Percentiles rank a stretch among this genome's conserved stretches.
Evolutionary conservation across 2,329 filamentous ascomycete genomes (phyloP).

Genomic region (Graphilbum ipis-grandicollis): DNA sequence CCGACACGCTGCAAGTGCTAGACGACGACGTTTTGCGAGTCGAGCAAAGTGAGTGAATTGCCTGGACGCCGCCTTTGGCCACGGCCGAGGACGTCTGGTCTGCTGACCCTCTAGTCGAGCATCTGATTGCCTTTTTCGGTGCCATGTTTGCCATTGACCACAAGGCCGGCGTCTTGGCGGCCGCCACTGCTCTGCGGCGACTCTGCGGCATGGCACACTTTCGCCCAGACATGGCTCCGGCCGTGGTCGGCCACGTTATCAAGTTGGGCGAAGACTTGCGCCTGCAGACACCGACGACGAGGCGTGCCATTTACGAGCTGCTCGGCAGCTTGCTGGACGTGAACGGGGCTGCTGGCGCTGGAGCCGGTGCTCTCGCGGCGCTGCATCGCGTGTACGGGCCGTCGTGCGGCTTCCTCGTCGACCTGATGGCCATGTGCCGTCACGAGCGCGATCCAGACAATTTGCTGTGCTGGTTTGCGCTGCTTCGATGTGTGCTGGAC

Average conservation of each 20-base stretch:
- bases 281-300: conserved; percentile 31
- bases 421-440: conserved; percentile 31
- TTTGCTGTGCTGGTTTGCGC: conserved; percentile 38
- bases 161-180: conserved; percentile 38
- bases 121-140: conserved; percentile 32
- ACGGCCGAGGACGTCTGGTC: too few species aligned
- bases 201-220: conserved; percentile 33
- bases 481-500: conserved; percentile 25
- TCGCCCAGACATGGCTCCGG: conserved; percentile 26
- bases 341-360: too few species aligned
- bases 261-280: conserved; percentile 39
- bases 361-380: conserved; percentile 11
- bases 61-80: too few species aligned
- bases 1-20: conserved; percentile 32
- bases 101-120: conserved; percentile 10
- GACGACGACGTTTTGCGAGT: conserved; percentile 26
- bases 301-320: conserved; percentile 33
- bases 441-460: conserved; percentile 40
- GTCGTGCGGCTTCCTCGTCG: conserved; percentile 27
- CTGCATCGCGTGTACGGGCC: conserved; percentile 26
- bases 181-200: conserved; percentile 31
- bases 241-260: conserved; percentile 31
- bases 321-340: conserved; percentile 24
- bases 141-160: conserved; percentile 42
- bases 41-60: conserved; percentile 25